Evolutionary conservation across 2,329 filamentous ascomycete species (phyloP), one percentile per base, ranked within the genome.

Genomic region (Fusarium sp.): DNA sequence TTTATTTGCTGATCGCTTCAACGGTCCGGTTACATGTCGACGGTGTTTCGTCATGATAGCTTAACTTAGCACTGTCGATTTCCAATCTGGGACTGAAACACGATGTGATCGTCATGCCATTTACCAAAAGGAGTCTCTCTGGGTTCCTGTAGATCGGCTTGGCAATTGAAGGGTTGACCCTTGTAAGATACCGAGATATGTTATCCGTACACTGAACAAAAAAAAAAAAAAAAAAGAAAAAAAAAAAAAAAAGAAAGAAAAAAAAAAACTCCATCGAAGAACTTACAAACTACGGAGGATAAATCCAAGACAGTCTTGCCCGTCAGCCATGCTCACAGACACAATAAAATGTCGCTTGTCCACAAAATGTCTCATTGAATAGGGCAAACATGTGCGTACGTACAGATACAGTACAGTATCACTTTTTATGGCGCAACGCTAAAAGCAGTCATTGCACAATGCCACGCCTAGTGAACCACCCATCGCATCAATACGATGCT

Each of bases 131-230:
- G 38, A 25, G 54, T 44, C 44, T n/a, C 44, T 54, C 49, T 59
- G 6, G 66, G 70, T 68, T 73, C 70, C 58, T 73, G 70, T 67
- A 73, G 70, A 73, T 73, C 70, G 54, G 66, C 66, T 63, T 70
- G 70, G 70, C 70, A 67, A 57, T 45, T 39, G 45, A 54, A 48
- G 51, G 60, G 48, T 52, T 49, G 55, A 67, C 42, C 58, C 63
- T 60, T 45, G 27, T 25, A 38, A 21, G n/a, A 44, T 27, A 48
- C 45, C 44, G 14, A 51, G 35, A 44, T 35, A 27, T 54, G 66
- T 73, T 39, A n/a, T n/a, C n/a, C n/a, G n/a, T n/a, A 39, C 63
- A 63, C 61, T 55, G 37, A 57, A 49, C 44, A 21, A 27, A 48
- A 66, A 66, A 31, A 31, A 18, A 31, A 23, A 27, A 23, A 31